Evolutionary conservation across 176 grass and related monocot species (phyloP).

Genomic region (Carex scoparia): DNA sequence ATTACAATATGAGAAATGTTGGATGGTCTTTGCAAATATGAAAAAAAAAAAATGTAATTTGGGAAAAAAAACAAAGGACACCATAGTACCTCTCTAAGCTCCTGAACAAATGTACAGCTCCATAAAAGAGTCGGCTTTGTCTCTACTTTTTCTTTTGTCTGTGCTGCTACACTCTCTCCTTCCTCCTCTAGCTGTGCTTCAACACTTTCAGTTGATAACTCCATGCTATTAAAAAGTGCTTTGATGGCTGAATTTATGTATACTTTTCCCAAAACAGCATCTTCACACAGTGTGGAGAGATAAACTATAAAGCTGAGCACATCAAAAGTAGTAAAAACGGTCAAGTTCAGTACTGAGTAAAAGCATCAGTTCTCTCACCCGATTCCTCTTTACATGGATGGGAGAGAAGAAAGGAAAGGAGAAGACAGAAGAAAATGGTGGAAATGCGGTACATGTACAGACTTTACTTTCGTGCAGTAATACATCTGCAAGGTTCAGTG

Average conservation of each 20-base stretch:
- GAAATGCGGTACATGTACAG: background rate
- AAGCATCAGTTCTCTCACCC: background rate
- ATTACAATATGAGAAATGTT: background rate
- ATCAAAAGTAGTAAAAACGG: slow-evolving; percentile 17
- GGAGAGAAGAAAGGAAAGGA: slow-evolving; percentile 13
- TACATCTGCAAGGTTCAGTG: background rate
- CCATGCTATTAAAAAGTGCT: slow-evolving; percentile 48
- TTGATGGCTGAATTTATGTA: slow-evolving; percentile 65
- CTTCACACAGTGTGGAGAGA: slow-evolving; percentile 67
- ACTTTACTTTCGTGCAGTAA: background rate
- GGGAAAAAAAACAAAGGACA: slow-evolving; percentile 11
- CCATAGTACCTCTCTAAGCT: slow-evolving; percentile 49
- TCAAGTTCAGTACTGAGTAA: background rate
- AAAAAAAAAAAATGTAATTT: slow-evolving; percentile 14
- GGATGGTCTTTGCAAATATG: background rate
- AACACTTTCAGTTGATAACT: slow-evolving; percentile 24
- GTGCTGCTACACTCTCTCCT: slow-evolving; percentile 31
- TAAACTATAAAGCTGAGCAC: slow-evolving; percentile 66
- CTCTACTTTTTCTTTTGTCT: slow-evolving; percentile 1
- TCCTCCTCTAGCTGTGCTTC: slow-evolving; percentile 26
- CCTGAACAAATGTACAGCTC: slow-evolving; percentile 72
- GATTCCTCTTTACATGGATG: background rate
- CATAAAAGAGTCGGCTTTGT: slow-evolving; percentile 60
- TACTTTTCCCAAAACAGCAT: slow-evolving; percentile 48
- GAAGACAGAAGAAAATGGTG: background rate